Percentiles rank a stretch among this genome's conserved stretches.
These are phyloP conservation scores for Fusarium dlaminii DNA, from an alignment of 2,329 filamentous ascomycete species.

Conservation along the genomic window DNA sequence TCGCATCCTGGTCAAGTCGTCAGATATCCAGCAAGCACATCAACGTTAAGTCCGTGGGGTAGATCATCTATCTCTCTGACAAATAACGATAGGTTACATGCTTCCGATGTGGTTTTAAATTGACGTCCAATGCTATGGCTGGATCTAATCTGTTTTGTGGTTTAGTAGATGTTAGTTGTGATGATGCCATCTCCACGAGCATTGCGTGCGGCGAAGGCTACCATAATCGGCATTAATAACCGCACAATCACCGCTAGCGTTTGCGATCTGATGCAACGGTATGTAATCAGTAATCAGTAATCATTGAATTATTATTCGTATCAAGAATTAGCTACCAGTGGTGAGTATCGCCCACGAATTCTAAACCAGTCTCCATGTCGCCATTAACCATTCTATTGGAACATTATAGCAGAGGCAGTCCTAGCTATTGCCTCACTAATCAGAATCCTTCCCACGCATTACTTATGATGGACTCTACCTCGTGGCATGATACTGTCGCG, in stretches of 20 bases:
- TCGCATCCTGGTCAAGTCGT: not conserved
- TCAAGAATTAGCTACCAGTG: no score
- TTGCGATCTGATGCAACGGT: not conserved
- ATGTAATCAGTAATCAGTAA: no score
- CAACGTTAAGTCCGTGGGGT: not conserved
- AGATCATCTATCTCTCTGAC: not conserved
- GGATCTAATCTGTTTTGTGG: not conserved
- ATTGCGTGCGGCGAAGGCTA: not conserved
- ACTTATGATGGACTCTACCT: not conserved
- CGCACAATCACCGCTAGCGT: not conserved
- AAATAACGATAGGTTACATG: not conserved
- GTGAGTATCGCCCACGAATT: no score
- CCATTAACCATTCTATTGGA: not conserved
- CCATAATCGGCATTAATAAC: not conserved
- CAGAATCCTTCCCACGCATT: rapidly evolving
- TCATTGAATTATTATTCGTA: not conserved
- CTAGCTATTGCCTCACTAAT: not conserved
- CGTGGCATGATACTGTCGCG: constrained; percentile 3
- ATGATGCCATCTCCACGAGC: not conserved
- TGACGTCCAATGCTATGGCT: not conserved
- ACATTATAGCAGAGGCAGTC: not conserved
- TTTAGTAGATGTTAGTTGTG: not conserved
- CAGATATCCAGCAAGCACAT: not conserved
- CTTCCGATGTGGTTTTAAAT: not conserved
- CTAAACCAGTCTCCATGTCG: not conserved